Conservation (phyloP, 2,329 filamentous ascomycete species). For the Fusarium palustre region DNA sequence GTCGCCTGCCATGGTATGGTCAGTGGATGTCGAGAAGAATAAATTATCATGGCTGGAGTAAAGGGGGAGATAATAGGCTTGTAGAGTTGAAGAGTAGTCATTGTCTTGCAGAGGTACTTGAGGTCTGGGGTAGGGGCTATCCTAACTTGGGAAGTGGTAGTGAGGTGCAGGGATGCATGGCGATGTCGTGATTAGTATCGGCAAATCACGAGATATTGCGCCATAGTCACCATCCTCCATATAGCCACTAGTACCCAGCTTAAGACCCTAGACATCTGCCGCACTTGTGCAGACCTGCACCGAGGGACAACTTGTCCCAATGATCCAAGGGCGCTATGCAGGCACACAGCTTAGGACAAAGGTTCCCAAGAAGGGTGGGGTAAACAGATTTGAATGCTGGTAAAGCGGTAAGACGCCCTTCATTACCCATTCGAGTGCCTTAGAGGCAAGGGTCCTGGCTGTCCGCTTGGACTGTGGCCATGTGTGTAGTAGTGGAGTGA, state of each 20-base stretch:
- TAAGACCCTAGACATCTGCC: constrained; percentile 32
- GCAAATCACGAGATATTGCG: constrained; percentile 72
- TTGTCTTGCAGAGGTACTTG: constrained; percentile 35
- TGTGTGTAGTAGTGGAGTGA: constrained; percentile 15
- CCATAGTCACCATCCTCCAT: constrained; percentile 64
- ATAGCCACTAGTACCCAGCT: constrained; percentile 44
- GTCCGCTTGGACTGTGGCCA: constrained; percentile 41
- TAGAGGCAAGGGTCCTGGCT: constrained; percentile 22
- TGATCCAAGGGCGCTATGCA: constrained; percentile 29
- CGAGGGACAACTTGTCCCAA: constrained; percentile 42
- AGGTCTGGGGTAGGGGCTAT: constrained; percentile 42
- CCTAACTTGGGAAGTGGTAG: constrained; percentile 46
- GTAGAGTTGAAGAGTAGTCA: constrained; percentile 37
- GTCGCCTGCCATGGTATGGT: constrained; percentile 65
- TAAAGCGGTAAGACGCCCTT: constrained; percentile 30
- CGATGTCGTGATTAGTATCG: constrained; percentile 47
- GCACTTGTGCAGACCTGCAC: constrained; percentile 40
- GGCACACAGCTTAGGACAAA: constrained; percentile 21
- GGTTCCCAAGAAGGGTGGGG: constrained; percentile 36
- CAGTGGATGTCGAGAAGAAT: constrained; percentile 42
- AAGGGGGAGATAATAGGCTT: constrained; percentile 32
- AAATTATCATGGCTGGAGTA: constrained; percentile 42
- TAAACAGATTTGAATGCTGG: constrained; percentile 13
- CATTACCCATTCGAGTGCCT: constrained; percentile 27
- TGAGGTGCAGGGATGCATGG: constrained; percentile 38